Evolutionary conservation across 805 yeast species (phyloP), one percentile per base, ranked within the genome.

Genomic region (Kodamaea fukazawae): DNA sequence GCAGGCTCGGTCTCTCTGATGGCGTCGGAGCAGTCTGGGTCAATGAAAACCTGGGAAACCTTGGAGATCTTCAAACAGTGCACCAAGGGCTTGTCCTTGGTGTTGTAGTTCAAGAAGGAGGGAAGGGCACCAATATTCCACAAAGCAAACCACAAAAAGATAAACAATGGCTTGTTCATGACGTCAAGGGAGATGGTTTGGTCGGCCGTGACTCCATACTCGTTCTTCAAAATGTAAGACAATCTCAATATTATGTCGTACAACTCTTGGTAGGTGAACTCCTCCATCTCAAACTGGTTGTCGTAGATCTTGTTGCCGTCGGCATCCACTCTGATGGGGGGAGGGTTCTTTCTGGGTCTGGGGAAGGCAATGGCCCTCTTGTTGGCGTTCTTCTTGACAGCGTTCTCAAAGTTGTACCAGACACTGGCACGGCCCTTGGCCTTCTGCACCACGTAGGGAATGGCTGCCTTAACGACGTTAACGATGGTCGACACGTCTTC

Each of bases 101-200:
- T 71, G 59, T 89, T 90, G 65, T 81, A 86, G 64, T 90, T 90
- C 53, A 91, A 65, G 51, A 91, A 84, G 0, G 96, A 89, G 0
- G 96, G 96, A 7, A 73, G 61, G 1, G 96, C 96, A 31, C 97
- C 97, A 39, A 90, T 71, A 53, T 87, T 86, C 96, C 96, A 90
- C 34, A 85, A 63, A 0, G 96, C 85, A 40, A 86, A 71, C 95
- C 96, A 86, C 29, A 85, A 57, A 39, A 89, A 72, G 11, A 90
- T 62, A 52, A 86, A 86, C 46, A 88, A 66, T 2, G 96, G 96
- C 56, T 84, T 87, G 61, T 90, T 90, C 54, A 86, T 83, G 55
- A 79, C 83, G 53, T 82, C 83, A 32, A 91, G 53, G 0, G 86
- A 95, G 33, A 91, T 78, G 7, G 80, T 73, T 47, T 86, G 86